A percentile compares a stretch with the other conserved stretches of the same genome.
Conservation (phyloP, 148 eudicot species). For the Chenopodium formosanum region DNA sequence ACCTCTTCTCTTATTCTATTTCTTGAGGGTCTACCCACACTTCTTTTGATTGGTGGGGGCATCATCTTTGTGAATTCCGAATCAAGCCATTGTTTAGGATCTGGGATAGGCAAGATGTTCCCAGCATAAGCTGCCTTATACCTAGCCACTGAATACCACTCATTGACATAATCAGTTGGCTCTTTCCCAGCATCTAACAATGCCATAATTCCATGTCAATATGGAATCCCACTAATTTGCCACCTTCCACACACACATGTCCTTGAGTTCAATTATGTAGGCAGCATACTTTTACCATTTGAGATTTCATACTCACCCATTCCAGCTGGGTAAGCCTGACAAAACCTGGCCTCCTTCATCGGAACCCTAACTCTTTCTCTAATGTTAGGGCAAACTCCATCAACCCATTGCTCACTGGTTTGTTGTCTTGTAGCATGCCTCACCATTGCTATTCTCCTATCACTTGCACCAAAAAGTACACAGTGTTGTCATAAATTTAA, state of each 20-base stretch:
- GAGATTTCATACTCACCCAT: background rate
- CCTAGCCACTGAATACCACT: background rate
- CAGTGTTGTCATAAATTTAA: background rate
- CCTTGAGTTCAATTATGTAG: background rate
- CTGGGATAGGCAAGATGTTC: background rate
- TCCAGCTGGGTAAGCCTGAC: background rate
- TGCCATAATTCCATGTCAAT: background rate
- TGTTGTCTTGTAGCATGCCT: constrained; percentile 14
- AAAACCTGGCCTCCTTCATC: background rate
- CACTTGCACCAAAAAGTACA: background rate
- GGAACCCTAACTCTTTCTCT: background rate
- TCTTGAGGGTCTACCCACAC: background rate
- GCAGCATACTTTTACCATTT: background rate
- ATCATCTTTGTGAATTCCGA: background rate
- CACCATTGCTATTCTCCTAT: background rate
- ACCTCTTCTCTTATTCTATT: background rate
- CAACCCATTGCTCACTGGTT: background rate
- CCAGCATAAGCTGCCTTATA: background rate
- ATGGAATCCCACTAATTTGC: background rate
- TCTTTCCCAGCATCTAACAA: background rate
- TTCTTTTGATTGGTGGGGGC: background rate
- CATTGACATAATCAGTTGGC: background rate
- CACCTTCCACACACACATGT: background rate
- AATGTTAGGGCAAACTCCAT: background rate
- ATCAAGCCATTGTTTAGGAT: background rate